These are phyloP conservation scores for Melastoma malabathricum DNA, from an alignment of 345 rosid genomes.

Conservation along the genomic window DNA sequence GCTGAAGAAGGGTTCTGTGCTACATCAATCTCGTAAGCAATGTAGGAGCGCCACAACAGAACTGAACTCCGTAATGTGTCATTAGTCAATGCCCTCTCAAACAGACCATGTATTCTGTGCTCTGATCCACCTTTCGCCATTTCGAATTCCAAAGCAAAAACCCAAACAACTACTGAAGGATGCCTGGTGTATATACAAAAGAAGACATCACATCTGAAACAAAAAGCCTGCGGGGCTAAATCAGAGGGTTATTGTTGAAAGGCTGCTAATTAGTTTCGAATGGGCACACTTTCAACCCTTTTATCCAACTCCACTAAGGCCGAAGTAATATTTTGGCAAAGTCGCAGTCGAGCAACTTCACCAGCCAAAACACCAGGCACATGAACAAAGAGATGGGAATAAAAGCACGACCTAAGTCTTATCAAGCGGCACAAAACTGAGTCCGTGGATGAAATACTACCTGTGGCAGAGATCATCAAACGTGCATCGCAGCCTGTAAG, in stretches of 20 bases:
- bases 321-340: too few species aligned
- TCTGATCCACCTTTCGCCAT: slow-evolving; percentile 48
- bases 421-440: neutral
- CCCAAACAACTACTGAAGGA: slow-evolving; percentile 60
- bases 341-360: too few species aligned
- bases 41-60: slow-evolving; percentile 76
- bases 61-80: slow-evolving; percentile 44
- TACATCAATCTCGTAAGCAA: slow-evolving; percentile 64
- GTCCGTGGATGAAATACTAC: slow-evolving; percentile 20
- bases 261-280: too few species aligned
- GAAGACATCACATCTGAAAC: neutral
- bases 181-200: slow-evolving; percentile 31
- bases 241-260: too few species aligned
- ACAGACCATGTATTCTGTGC: slow-evolving; percentile 70
- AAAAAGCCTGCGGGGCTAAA: neutral
- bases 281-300: too few species aligned
- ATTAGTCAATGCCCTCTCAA: slow-evolving; percentile 75
- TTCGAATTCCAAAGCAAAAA: slow-evolving; percentile 72
- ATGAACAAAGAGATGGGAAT: too few species aligned
- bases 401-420: too few species aligned
- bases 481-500: slow-evolving; percentile 57
- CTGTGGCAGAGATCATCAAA: slow-evolving; percentile 57
- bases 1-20: slow-evolving; percentile 49
- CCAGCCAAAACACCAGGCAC: too few species aligned
- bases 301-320: too few species aligned